Evolutionary conservation across 2,329 filamentous ascomycete genomes (phyloP).

Genomic region (Claviceps humidiphila): DNA sequence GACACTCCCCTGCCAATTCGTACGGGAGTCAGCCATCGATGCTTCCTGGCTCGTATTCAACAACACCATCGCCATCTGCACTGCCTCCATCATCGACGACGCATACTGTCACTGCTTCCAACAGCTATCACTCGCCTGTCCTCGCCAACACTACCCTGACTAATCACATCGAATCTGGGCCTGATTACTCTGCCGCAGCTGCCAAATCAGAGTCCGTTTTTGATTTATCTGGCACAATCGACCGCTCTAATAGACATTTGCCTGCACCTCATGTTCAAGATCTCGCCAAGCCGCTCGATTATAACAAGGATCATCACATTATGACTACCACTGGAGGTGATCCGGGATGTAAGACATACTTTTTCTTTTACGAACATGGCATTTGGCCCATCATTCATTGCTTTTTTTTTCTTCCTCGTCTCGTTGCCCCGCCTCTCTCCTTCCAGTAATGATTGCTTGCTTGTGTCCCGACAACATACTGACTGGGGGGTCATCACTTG

Average conservation of each 20-base stretch:
- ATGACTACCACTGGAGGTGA: conserved; percentile 15
- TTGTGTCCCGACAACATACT: not conserved
- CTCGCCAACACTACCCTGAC: conserved; percentile 17
- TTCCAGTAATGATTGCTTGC: not conserved
- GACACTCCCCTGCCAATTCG: conserved; percentile 20
- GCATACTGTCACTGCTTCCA: conserved; percentile 11
- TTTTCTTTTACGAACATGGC: not conserved
- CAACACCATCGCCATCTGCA: conserved; percentile 17
- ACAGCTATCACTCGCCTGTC: conserved; percentile 22
- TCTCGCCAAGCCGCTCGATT: conserved; percentile 1
- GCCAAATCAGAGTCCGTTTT: conserved; percentile 28
- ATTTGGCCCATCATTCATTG: not conserved
- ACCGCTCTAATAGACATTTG: conserved; percentile 33
- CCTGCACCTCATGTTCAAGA: conserved; percentile 3
- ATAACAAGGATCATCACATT: conserved; percentile 9
- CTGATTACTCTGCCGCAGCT: conserved; percentile 35
- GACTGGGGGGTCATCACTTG: not conserved
- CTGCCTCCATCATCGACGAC: conserved; percentile 15
- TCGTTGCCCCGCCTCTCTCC: not conserved
- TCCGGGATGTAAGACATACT: conserved; percentile 33
- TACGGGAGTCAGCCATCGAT: conserved; percentile 34
- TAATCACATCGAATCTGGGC: conserved; percentile 22
- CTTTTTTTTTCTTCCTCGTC: not conserved
- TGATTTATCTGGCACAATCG: conserved; percentile 42
- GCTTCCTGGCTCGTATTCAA: conserved; percentile 28